Conservation (phyloP, 2,329 filamentous ascomycete genomes). For the Diplodia scrobiculata region DNA sequence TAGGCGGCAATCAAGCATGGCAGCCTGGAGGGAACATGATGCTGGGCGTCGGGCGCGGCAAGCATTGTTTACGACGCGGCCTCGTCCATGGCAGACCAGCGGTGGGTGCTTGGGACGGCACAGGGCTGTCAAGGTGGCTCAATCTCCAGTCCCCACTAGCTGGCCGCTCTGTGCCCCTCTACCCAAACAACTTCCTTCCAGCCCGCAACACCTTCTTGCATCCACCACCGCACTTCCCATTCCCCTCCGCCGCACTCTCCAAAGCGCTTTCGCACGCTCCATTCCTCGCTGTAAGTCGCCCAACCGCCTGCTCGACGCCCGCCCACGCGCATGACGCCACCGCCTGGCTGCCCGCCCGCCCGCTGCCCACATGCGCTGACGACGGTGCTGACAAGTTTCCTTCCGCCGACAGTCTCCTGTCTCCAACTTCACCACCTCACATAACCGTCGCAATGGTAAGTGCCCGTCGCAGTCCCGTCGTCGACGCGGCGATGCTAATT, state of each 20-base stretch:
- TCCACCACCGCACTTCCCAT: conserved; percentile 7
- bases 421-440: conserved; percentile 16
- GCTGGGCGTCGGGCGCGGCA: not conserved
- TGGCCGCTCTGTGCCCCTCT: conserved; percentile 26
- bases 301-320: not conserved
- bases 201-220: conserved; percentile 10
- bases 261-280: conserved; percentile 21
- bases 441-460: conserved; percentile 29
- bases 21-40: not conserved
- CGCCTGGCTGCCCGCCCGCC: conserved; percentile 16
- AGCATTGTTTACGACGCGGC: conserved; percentile 26
- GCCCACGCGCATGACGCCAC: conserved; percentile 20
- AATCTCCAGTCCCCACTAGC: conserved; percentile 28
- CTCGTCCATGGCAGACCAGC: conserved; percentile 13
- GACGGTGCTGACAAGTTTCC: conserved; percentile 42
- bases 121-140: conserved; percentile 9
- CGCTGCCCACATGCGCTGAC: conserved; percentile 34
- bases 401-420: conserved; percentile 1
- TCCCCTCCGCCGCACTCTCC: conserved; percentile 9
- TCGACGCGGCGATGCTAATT: conserved; percentile 17
- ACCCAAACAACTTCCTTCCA: conserved; percentile 19
- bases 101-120: conserved; percentile 19
- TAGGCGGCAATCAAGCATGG: not conserved
- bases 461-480: not conserved
- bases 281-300: conserved; percentile 25